Conservation (phyloP, 2,329 filamentous ascomycete species). For the Drechslerella coelobrocha region DNA sequence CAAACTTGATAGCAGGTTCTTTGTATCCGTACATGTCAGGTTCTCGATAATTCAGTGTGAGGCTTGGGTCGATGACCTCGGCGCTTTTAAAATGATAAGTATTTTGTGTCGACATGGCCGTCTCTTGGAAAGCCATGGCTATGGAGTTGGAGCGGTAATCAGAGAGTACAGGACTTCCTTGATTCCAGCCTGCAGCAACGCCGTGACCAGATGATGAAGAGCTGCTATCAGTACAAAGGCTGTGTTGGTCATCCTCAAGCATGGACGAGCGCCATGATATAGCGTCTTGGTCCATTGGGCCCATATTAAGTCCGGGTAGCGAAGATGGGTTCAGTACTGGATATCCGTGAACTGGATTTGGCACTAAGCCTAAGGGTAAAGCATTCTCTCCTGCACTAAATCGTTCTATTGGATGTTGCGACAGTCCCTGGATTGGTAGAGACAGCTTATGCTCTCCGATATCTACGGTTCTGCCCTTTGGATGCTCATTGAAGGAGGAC, state of each 20-base stretch:
- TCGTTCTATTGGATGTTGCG: slow-evolving; percentile 42
- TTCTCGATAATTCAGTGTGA: slow-evolving; percentile 36
- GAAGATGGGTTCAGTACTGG: slow-evolving; percentile 8
- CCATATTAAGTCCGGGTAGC: slow-evolving; percentile 23
- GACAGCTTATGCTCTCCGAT: slow-evolving; percentile 47
- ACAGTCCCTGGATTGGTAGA: slow-evolving; percentile 24
- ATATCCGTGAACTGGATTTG: slow-evolving; percentile 30
- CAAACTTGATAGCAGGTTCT: slow-evolving; percentile 36
- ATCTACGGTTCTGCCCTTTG: slow-evolving; percentile 32
- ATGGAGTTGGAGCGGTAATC: slow-evolving; percentile 36
- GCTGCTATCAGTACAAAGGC: slow-evolving; percentile 33
- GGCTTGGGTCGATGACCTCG: slow-evolving; percentile 43
- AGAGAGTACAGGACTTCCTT: slow-evolving; percentile 2
- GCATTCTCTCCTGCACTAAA: slow-evolving; percentile 35
- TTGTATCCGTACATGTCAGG: slow-evolving; percentile 24
- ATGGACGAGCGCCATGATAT: slow-evolving; percentile 37
- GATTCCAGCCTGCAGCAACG: slow-evolving; percentile 12
- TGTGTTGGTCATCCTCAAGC: slow-evolving; percentile 38
- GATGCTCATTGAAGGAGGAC: slow-evolving; percentile 4
- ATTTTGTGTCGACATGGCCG: slow-evolving; percentile 5
- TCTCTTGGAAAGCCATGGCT: slow-evolving; percentile 24
- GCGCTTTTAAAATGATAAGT: slow-evolving; percentile 21
- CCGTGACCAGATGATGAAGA: slow-evolving; percentile 12
- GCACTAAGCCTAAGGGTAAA: slow-evolving; percentile 36
- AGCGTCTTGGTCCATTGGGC: slow-evolving; percentile 21